phyloP scores from a whole-genome alignment of 176 grass and related monocot genomes.

The Pharus latifolius region DNA sequence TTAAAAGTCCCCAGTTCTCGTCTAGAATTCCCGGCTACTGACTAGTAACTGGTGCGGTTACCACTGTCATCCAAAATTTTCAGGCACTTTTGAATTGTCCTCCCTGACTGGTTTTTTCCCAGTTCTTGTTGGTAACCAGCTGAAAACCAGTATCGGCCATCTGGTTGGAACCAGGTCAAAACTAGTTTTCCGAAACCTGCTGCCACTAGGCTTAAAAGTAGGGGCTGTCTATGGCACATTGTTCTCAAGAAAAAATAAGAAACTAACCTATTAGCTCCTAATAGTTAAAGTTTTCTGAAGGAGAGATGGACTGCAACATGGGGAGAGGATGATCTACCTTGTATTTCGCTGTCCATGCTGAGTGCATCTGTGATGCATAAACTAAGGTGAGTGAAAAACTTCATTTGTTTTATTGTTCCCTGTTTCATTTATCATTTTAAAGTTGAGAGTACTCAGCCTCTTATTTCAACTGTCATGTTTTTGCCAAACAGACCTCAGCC shows the following conservation, averaged over 20 bases:
- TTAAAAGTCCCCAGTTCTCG: too few relatives aligned
- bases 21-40: too few relatives aligned
- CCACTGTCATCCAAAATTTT: too few relatives aligned
- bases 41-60: too few relatives aligned
- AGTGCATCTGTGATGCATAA: conserved; percentile 89
- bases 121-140: too few relatives aligned
- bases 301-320: conserved; percentile 56
- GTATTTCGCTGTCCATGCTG: conserved; percentile 58
- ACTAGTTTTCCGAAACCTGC: too few relatives aligned
- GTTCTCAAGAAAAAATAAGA: not conserved
- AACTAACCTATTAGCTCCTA: not conserved
- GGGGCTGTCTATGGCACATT: too few relatives aligned
- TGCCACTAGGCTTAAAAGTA: too few relatives aligned
- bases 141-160: too few relatives aligned
- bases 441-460: not conserved
- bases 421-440: not conserved
- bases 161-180: too few relatives aligned
- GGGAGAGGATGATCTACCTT: conserved; percentile 71
- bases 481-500: conserved; percentile 66
- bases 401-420: not conserved
- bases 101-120: too few relatives aligned
- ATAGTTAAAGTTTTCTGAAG: conserved; percentile 27
- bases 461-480: not conserved
- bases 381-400: conserved; percentile 45
- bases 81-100: too few relatives aligned